Percentiles rank a stretch among this genome's conserved stretches.
These are phyloP conservation scores for Bipolaris victoriae DNA, from an alignment of 2,329 filamentous ascomycete genomes.

Conservation along the genomic window DNA sequence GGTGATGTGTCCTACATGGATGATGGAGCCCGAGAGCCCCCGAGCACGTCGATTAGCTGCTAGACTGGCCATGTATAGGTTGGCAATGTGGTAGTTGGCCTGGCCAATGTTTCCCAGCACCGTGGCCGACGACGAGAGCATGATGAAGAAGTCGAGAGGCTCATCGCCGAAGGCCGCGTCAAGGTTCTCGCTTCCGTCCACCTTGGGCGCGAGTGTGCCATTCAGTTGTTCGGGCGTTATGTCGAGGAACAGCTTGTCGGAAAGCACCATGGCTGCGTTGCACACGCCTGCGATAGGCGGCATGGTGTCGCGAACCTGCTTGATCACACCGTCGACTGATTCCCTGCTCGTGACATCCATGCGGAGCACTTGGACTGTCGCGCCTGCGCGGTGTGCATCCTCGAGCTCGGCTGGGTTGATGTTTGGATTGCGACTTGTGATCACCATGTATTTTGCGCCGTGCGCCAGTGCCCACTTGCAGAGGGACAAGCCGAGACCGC, in stretches of 20 bases:
- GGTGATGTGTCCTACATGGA: background rate
- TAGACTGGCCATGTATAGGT: conserved; percentile 49
- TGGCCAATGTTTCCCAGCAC: conserved; percentile 48
- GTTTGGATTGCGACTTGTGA: conserved; percentile 24
- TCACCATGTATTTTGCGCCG: conserved; percentile 23
- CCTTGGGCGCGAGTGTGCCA: conserved; percentile 18
- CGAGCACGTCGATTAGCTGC: conserved; percentile 46
- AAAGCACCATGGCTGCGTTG: conserved; percentile 23
- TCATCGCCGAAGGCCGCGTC: background rate
- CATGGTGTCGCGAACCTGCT: background rate
- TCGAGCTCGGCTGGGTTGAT: conserved; percentile 21
- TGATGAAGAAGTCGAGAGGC: conserved; percentile 35
- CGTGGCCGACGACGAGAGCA: conserved; percentile 33
- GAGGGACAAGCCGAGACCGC: background rate
- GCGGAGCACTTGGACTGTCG: background rate
- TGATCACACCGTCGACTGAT: conserved; percentile 4
- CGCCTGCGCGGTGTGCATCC: background rate
- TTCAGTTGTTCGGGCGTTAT: conserved; percentile 18
- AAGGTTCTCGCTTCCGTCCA: conserved; percentile 28
- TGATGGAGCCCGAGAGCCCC: conserved; percentile 24
- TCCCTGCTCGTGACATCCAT: conserved; percentile 11
- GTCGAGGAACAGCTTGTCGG: conserved; percentile 12
- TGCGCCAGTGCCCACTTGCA: conserved; percentile 25
- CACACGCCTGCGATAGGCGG: conserved; percentile 23
- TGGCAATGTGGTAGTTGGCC: conserved; percentile 55